Evolutionary conservation across 2,329 filamentous ascomycete species (phyloP), one percentile per base, ranked within the genome.

Genomic region (Penicillium sp.): DNA sequence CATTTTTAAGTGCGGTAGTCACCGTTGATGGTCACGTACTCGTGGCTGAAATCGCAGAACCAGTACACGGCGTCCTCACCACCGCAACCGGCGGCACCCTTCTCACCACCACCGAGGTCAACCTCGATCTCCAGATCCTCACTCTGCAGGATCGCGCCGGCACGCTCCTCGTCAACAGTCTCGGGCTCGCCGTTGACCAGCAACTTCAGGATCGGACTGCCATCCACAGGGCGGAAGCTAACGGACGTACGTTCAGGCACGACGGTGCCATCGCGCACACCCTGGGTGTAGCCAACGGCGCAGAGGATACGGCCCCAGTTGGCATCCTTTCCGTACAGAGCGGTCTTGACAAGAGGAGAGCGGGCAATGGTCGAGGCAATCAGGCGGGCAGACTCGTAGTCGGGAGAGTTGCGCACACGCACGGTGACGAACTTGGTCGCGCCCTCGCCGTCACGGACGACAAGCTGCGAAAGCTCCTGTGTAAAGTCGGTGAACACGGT

Each of bases 261-360:
- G 18, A 86, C 75, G 9, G 72, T 72, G 0, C 70, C 72, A 1
- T 65, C 60, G 30, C 48, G 74, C 63, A 81, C 70, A 62, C 72
- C 72, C 53, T 80, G 79, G 0, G 82, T 78, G 69, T 97, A 97
- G 3, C 94, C 94, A 4, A 92, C 91, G 0, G 94, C 92, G 71
- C 94, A 97, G 25, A 97, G 81, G 56, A 99, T 95, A 48, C 94
- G 90, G 30, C 94, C 94, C 94, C 94, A 99, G 78, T 99, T 99
- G 16, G 94, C 94, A 69, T 99, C 94, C 70, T 91, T 90, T 59
- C 94, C 94, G 73, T 99, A 99, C 36, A 99, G 79, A 0, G 94
- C 94, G 0, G 94, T 99, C 80, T 99, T 99, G 63, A 99, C 94
- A 11, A 99, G 83, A 8, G 94, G 90, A 0, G 91, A 96, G 45